These are phyloP conservation scores for Solidago caesia DNA, from an alignment of 129 eudicot genomes.

Conservation along the genomic window DNA sequence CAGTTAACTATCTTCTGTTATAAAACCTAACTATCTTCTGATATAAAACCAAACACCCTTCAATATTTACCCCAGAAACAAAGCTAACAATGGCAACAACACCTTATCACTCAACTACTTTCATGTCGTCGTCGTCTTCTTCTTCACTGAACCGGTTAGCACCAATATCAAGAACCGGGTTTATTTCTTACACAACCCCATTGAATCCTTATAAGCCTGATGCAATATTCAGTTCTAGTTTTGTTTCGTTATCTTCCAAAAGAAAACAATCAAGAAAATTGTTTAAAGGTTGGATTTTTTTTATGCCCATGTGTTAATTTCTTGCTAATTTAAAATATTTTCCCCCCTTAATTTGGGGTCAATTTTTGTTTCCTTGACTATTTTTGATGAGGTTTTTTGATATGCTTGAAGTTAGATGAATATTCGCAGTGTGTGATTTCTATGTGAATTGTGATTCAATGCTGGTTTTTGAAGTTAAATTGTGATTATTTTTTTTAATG, in stretches of 20 bases:
- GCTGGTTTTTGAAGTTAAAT: not conserved
- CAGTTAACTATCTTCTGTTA: not conserved
- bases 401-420: not conserved
- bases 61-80: conserved; percentile 16
- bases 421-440: not conserved
- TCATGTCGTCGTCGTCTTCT: conserved; percentile 39
- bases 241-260: conserved; percentile 30
- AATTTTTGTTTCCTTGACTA: not conserved
- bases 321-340: not conserved
- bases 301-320: conserved; percentile 6
- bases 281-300: conserved; percentile 44
- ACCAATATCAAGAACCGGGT: conserved; percentile 25
- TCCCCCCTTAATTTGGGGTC: not conserved
- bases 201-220: conserved; percentile 37
- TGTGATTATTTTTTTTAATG: not conserved
- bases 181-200: conserved; percentile 35
- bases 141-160: conserved; percentile 30
- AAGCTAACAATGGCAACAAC: conserved; percentile 38
- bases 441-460: conserved; percentile 1
- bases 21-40: conserved; percentile 3
- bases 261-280: conserved; percentile 37
- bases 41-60: conserved; percentile 20
- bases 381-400: conserved; percentile 13
- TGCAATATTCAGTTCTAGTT: conserved; percentile 34
- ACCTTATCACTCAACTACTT: conserved; percentile 22